Conservation (phyloP, 106 monocot genomes). For the Dendrobium officinale region DNA sequence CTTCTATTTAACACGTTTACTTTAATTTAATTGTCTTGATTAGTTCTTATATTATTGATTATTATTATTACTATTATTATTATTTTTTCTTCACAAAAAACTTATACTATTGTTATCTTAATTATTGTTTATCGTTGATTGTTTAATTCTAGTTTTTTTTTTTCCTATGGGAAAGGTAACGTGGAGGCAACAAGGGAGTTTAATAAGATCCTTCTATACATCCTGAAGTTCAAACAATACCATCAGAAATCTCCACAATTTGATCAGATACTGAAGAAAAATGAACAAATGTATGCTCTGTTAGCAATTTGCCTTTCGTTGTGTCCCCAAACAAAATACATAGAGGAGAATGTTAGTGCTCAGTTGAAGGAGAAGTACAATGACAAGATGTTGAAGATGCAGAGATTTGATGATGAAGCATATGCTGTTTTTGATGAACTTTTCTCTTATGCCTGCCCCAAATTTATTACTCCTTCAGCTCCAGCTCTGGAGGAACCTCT, state of each 20-base stretch:
- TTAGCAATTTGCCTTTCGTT: slow-evolving; percentile 82
- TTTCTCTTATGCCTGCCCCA: slow-evolving; percentile 94
- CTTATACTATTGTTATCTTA: not conserved
- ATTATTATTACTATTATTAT: not conserved
- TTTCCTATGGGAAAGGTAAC: slow-evolving; percentile 48
- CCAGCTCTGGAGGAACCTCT: slow-evolving; percentile 76
- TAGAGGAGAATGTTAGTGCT: slow-evolving; percentile 80
- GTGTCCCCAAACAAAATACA: slow-evolving; percentile 75
- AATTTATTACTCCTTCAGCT: slow-evolving; percentile 84
- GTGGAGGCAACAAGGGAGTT: slow-evolving; percentile 77
- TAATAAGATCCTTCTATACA: slow-evolving; percentile 89
- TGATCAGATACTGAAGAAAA: slow-evolving; percentile 97
- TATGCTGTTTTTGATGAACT: slow-evolving; percentile 86
- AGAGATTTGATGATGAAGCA: slow-evolving; percentile 89
- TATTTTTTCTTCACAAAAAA: not conserved
- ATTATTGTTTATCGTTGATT: not conserved
- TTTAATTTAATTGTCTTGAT: not conserved
- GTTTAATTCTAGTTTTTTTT: not conserved
- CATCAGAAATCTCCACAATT: slow-evolving; percentile 95
- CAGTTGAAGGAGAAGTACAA: slow-evolving; percentile 92
- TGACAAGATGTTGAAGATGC: slow-evolving; percentile 96
- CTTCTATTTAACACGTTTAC: not conserved
- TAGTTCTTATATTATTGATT: not conserved
- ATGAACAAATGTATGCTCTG: slow-evolving; percentile 98
- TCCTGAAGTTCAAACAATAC: slow-evolving; percentile 87